Percentiles rank a stretch among this genome's conserved stretches.
Evolutionary conservation across 352 stramenopile genomes (phyloP).

Genomic region (Peronospora destructor): DNA sequence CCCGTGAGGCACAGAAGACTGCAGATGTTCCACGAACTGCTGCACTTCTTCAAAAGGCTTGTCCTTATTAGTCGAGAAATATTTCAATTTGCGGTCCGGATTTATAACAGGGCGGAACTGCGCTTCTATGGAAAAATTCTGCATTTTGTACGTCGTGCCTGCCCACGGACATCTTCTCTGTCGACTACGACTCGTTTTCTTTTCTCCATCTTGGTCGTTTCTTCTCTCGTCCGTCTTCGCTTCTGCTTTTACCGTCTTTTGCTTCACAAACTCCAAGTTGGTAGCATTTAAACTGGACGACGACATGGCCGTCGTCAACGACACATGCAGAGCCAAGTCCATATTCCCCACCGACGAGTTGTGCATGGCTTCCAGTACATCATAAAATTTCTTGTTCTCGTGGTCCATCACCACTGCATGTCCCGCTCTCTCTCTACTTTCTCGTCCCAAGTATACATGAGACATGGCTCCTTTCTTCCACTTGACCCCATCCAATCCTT

Average conservation of each 20-base stretch:
- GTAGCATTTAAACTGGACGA: slow-evolving; percentile 48
- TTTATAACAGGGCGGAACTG: slow-evolving; percentile 53
- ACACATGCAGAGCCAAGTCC: slow-evolving; percentile 61
- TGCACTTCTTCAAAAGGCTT: slow-evolving; percentile 46
- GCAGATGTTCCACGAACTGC: slow-evolving; percentile 52
- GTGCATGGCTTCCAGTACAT: slow-evolving; percentile 51
- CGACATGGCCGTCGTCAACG: slow-evolving; percentile 67
- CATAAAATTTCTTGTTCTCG: slow-evolving; percentile 49
- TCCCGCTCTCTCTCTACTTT: slow-evolving; percentile 18
- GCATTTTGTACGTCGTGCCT: slow-evolving; percentile 70
- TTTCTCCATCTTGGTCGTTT: slow-evolving; percentile 23
- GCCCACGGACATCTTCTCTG: slow-evolving; percentile 48
- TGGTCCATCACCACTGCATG: slow-evolving; percentile 63
- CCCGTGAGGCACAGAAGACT: slow-evolving; percentile 26
- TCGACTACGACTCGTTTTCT: slow-evolving; percentile 22
- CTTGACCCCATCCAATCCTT: slow-evolving; percentile 67
- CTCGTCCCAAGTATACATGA: slow-evolving; percentile 54
- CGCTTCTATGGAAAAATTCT: slow-evolving; percentile 53
- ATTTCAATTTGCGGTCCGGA: slow-evolving; percentile 38
- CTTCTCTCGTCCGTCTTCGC: slow-evolving; percentile 23
- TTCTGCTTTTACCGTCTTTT: slow-evolving; percentile 43
- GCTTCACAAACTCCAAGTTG: slow-evolving; percentile 51
- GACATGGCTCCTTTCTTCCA: slow-evolving; percentile 70
- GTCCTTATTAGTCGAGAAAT: slow-evolving; percentile 30
- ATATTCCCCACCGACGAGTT: slow-evolving; percentile 58